Percentiles rank a stretch among this genome's conserved stretches.
Evolutionary conservation across 306 rosid species (phyloP).

Genomic region (Casuarina glauca): DNA sequence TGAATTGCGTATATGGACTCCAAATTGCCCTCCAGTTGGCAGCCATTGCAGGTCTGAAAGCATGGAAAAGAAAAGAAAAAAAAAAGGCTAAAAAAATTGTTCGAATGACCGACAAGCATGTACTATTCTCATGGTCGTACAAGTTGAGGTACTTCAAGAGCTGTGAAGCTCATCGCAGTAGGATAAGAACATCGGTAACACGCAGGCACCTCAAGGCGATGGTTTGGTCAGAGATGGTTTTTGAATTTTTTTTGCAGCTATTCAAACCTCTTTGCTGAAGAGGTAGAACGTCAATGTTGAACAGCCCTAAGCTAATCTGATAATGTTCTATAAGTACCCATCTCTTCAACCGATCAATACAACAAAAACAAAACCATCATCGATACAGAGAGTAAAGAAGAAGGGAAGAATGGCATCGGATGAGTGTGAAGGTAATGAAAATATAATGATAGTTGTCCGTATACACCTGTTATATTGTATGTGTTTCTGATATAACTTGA

Average conservation of each 20-base stretch:
- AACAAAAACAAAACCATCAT: not conserved
- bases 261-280: not conserved
- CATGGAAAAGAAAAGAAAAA: too few relatives aligned
- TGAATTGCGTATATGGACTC: too few relatives aligned
- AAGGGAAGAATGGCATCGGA: slow-evolving; percentile 16
- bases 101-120: not conserved
- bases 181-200: not conserved
- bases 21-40: too few relatives aligned
- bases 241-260: not conserved
- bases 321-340: slow-evolving; percentile 19
- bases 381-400: not conserved
- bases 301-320: not conserved
- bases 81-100: not conserved
- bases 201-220: not conserved
- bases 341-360: not conserved
- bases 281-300: slow-evolving; percentile 10
- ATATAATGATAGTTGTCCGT: not conserved
- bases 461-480: too few relatives aligned
- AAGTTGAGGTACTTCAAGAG: not conserved
- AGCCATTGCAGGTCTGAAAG: too few relatives aligned
- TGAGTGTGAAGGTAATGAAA: slow-evolving; percentile 15
- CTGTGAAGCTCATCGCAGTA: not conserved
- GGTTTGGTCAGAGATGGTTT: not conserved
- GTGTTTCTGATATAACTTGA: too few relatives aligned
- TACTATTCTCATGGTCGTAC: not conserved